phyloP scores from a whole-genome alignment of 441 rosid species.

The Gossypium gossypioides region DNA sequence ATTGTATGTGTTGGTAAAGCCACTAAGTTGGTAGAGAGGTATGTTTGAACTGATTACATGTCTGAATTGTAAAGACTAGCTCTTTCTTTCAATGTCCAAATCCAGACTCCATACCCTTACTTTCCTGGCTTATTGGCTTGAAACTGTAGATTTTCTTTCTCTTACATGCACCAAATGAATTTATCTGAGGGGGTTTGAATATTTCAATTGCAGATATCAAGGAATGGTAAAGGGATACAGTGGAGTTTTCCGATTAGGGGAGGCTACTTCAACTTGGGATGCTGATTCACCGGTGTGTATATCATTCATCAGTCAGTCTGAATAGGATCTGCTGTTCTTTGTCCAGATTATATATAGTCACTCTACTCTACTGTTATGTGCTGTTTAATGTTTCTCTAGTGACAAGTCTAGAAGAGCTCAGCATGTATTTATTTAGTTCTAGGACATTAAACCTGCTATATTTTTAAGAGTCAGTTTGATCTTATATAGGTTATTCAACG shows the following conservation, averaged over 20 bases:
- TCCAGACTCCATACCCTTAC: not conserved
- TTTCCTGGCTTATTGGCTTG: not conserved
- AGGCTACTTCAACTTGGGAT: slow-evolving; percentile 93
- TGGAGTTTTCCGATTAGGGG: slow-evolving; percentile 88
- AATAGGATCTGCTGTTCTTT: slow-evolving; percentile 2
- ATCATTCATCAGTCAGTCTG: not conserved
- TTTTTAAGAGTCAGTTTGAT: not conserved
- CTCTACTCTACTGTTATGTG: not conserved
- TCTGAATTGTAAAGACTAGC: slow-evolving; percentile 10
- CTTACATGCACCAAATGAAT: not conserved
- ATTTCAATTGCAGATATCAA: slow-evolving; percentile 58
- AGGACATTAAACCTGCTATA: slow-evolving; percentile 2
- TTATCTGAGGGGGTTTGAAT: slow-evolving; percentile 7
- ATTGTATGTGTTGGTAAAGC: slow-evolving; percentile 87
- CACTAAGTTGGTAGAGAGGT: slow-evolving; percentile 83
- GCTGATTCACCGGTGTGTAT: slow-evolving; percentile 83
- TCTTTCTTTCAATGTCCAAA: not conserved
- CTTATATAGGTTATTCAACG: slow-evolving; percentile 66
- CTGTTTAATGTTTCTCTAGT: not conserved
- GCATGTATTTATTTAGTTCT: slow-evolving; percentile 6
- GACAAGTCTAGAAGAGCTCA: not conserved
- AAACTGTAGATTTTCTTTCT: not conserved
- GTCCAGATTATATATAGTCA: not conserved
- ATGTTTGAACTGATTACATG: slow-evolving; percentile 16
- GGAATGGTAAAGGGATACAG: slow-evolving; percentile 86